Evolutionary conservation across 2,329 filamentous ascomycete genomes (phyloP).

Genomic region (Fusarium sp.): DNA sequence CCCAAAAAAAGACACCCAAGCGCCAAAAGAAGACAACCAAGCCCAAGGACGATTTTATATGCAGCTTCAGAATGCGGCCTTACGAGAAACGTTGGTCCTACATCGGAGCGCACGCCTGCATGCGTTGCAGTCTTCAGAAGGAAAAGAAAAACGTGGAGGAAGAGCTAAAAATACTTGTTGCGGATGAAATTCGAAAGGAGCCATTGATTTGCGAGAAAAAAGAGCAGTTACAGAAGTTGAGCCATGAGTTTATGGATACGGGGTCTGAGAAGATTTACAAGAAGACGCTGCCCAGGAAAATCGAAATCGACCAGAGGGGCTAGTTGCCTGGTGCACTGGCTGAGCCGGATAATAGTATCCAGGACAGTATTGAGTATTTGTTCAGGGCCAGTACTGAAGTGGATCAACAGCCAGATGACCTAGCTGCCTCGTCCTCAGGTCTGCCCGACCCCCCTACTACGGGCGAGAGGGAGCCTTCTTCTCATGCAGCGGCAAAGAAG

Average conservation of each 20-base stretch:
- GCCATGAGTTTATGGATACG: neutral
- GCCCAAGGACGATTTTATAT: neutral
- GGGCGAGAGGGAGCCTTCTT: neutral
- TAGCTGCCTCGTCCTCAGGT: too few relatives aligned
- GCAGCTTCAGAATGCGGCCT: neutral
- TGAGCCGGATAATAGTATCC: rapidly evolving
- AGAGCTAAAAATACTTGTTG: neutral
- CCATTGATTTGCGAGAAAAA: too few relatives aligned
- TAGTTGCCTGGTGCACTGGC: neutral
- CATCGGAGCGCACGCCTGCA: neutral
- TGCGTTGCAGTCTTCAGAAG: neutral
- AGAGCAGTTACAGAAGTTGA: rapidly evolving
- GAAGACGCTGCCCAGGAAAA: neutral
- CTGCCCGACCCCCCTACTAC: neutral
- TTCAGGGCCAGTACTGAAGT: neutral
- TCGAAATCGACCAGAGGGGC: neutral
- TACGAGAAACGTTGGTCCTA: neutral
- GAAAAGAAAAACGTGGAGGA: neutral
- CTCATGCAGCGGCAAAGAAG: neutral
- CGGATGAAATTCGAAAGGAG: neutral
- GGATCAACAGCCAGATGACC: neutral
- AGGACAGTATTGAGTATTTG: neutral
- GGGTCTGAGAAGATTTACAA: neutral
- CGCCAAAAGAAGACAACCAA: too few relatives aligned
- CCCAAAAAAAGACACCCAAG: too few relatives aligned